A percentile compares a stretch with the other conserved stretches of the same genome.
phyloP scores from a whole-genome alignment of 768 basidiomycete genomes.

The Fibroporia radiculosa region DNA sequence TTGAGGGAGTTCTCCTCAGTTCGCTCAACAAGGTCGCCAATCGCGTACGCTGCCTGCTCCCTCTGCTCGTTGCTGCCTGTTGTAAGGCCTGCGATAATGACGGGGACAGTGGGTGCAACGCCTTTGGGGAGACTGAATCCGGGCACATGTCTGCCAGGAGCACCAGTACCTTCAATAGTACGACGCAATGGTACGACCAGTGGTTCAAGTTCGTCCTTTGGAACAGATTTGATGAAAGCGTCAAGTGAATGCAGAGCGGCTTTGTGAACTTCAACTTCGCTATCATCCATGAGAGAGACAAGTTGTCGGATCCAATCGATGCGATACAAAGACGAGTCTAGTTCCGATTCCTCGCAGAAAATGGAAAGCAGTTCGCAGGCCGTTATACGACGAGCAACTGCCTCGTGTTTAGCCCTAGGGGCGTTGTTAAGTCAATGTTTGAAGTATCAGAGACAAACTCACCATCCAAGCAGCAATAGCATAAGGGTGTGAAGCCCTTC shows the following conservation, averaged over 20 bases:
- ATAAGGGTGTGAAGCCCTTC: conserved; percentile 90
- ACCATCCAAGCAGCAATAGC: conserved; percentile 87
- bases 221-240: conserved; percentile 78
- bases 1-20: conserved; percentile 85
- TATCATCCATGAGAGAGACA: conserved; percentile 76
- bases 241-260: conserved; percentile 83
- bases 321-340: conserved; percentile 80
- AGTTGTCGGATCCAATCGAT: conserved; percentile 94
- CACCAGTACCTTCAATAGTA: conserved; percentile 79
- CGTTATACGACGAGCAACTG: conserved; percentile 63
- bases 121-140: conserved; percentile 86
- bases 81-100: conserved; percentile 88
- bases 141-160: conserved; percentile 68
- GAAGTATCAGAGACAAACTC: conserved; percentile 18
- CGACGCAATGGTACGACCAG: conserved; percentile 85
- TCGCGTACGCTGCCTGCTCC: conserved; percentile 93
- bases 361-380: conserved; percentile 70
- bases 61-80: conserved; percentile 92
- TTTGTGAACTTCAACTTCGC: conserved; percentile 63
- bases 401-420: conserved; percentile 71
- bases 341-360: conserved; percentile 78
- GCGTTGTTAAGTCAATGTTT: background rate
- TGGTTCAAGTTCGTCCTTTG: conserved; percentile 89
- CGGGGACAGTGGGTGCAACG: conserved; percentile 73
- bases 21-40: conserved; percentile 89